Evolutionary conservation across 2,329 filamentous ascomycete genomes (phyloP).

Genomic region (Pestalotiopsis sp.): DNA sequence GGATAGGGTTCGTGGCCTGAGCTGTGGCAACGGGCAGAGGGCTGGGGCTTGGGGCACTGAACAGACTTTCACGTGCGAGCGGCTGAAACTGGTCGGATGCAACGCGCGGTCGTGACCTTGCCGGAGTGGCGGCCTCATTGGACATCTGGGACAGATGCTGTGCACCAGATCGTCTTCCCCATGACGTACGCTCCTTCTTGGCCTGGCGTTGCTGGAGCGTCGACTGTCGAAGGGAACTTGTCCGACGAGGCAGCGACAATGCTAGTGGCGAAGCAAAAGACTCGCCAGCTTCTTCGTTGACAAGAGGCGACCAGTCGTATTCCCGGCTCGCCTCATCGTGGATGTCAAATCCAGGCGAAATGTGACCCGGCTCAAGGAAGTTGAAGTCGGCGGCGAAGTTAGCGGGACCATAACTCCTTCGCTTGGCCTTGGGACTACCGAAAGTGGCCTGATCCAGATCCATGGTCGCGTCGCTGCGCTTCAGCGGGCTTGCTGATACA

Average conservation of each 20-base stretch:
- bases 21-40: slow-evolving; percentile 55
- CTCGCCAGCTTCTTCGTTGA: slow-evolving; percentile 39
- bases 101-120: slow-evolving; percentile 69
- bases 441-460: slow-evolving; percentile 77
- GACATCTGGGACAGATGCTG: slow-evolving; percentile 54
- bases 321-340: slow-evolving; percentile 53
- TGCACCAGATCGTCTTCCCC: slow-evolving; percentile 61
- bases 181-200: slow-evolving; percentile 63
- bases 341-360: slow-evolving; percentile 50
- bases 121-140: slow-evolving; percentile 55
- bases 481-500: slow-evolving; percentile 78
- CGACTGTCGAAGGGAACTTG: slow-evolving; percentile 80
- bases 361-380: slow-evolving; percentile 68
- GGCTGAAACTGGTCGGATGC: slow-evolving; percentile 80
- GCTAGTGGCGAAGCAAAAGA: slow-evolving; percentile 47
- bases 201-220: slow-evolving; percentile 81
- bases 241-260: slow-evolving; percentile 65
- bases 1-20: slow-evolving; percentile 48
- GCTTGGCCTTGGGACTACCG: slow-evolving; percentile 87
- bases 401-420: slow-evolving; percentile 81
- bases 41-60: slow-evolving; percentile 57
- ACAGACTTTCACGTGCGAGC: slow-evolving; percentile 66
- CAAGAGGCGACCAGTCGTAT: slow-evolving; percentile 53
- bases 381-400: slow-evolving; percentile 66
- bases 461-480: slow-evolving; percentile 90